Evolutionary conservation across 202 grass and related monocot species (phyloP), one percentile per base, ranked within the genome.

Genomic region (Elaeis oleifera): DNA sequence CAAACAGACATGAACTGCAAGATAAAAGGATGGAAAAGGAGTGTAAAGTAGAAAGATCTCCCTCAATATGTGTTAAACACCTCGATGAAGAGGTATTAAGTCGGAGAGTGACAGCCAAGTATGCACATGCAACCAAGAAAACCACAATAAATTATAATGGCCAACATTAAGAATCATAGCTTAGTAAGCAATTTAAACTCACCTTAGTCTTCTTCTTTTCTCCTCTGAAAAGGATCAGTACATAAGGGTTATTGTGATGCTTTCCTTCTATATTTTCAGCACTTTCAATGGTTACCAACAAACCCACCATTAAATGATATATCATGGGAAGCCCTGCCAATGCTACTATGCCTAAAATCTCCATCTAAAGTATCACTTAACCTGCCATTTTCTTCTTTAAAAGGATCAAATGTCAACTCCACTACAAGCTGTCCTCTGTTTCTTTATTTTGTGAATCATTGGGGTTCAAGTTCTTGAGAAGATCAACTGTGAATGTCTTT

Each of bases 251-350:
- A 18, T 73, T 96, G 48, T 96, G 84, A 23, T 63, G 72, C 73
- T 89, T 96, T 65, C 92, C 92, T 84, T 96, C 92, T 0, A 96
- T 81, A 56, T 89, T 81, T 63, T 90, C 77, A 63, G 87, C 92
- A 39, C 78, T 73, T 59, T 96, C 92, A 36, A 96, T 32, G 16
- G 76, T 78, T 59, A 96, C 81, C 54, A 77, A 62, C 57, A 96
- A 63, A 59, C 28, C 92, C 92, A 21, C 84, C 84, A 67, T 57
- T 53, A 18, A 31, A 55, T 59, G 71, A 50, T 18, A 58, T 4
- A 1, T 81, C 70, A 44, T 24, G 18, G 20, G 17, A 28, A 18
- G 16, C 72, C 54, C 67, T 70, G 58, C 70, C 52, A 64, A 54
- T 63, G 58, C 27, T 15, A 20, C 74, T 76, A 59, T 32, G 54